These are phyloP conservation scores for Cryptococcus sp. DNA, from an alignment of 1,284 basidiomycete species.

Conservation along the genomic window DNA sequence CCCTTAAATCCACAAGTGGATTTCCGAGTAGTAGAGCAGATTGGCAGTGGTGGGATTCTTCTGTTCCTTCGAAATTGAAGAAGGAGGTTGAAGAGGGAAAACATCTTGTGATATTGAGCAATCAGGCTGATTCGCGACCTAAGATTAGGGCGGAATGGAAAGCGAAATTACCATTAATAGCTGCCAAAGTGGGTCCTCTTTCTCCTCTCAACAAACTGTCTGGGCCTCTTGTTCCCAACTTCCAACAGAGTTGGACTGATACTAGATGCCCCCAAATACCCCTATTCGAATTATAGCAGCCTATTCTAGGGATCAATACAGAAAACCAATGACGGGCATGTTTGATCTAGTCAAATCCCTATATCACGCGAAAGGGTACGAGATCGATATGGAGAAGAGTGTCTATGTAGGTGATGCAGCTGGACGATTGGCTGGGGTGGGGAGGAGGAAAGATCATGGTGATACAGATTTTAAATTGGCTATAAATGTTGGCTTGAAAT, in stretches of 20 bases:
- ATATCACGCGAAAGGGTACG: constrained; percentile 57
- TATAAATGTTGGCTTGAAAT: constrained; percentile 64
- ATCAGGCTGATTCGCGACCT: constrained; percentile 59
- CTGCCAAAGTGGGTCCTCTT: constrained; percentile 56
- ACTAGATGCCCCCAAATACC: constrained; percentile 59
- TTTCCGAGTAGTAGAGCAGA: constrained; percentile 52
- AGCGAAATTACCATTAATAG: constrained; percentile 66
- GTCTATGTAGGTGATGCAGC: constrained; percentile 90
- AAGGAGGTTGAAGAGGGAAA: constrained; percentile 63
- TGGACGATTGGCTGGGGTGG: constrained; percentile 54
- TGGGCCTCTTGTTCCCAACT: background rate
- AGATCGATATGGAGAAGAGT: constrained; percentile 63
- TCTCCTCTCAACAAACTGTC: no score
- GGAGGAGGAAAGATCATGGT: constrained; percentile 58
- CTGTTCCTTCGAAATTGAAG: constrained; percentile 63
- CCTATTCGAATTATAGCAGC: constrained; percentile 80
- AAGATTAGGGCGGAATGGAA: constrained; percentile 60
- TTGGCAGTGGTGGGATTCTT: constrained; percentile 73
- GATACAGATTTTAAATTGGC: constrained; percentile 83
- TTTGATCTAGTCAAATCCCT: constrained; percentile 67
- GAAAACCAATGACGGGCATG: constrained; percentile 90
- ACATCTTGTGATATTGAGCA: constrained; percentile 72
- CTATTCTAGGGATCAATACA: constrained; percentile 56
- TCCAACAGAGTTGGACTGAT: background rate
- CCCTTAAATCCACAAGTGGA: constrained; percentile 51